These are phyloP conservation scores for Torulaspora franciscae DNA, from an alignment of 805 yeast species.

Conservation along the genomic window DNA sequence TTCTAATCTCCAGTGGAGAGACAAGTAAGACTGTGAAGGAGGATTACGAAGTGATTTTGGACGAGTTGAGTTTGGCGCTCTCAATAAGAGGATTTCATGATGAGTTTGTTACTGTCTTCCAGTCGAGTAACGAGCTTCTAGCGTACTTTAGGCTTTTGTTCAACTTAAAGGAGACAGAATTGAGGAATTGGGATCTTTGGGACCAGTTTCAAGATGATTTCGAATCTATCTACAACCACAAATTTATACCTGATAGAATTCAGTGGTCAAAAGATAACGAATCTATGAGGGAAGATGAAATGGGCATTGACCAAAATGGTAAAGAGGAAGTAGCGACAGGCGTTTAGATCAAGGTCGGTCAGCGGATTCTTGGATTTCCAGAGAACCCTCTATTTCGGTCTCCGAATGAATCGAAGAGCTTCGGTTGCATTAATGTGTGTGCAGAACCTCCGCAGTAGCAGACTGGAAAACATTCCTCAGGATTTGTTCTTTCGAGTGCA, in stretches of 20 bases:
- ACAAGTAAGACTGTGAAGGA: constrained; percentile 12
- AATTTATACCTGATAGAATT: constrained; percentile 20
- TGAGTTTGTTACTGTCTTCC: constrained; percentile 29
- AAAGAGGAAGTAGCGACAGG: not conserved
- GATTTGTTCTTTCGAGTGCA: no score
- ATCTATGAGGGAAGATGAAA: not conserved
- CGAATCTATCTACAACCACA: constrained; percentile 19
- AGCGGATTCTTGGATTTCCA: no score
- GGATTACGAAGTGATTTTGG: constrained; percentile 25
- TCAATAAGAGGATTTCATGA: constrained; percentile 23
- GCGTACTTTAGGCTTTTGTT: constrained; percentile 26
- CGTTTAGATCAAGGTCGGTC: no score
- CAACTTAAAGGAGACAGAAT: constrained; percentile 21
- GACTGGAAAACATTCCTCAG: no score
- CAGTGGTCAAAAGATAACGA: constrained; percentile 16
- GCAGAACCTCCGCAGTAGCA: no score
- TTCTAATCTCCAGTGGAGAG: constrained; percentile 1
- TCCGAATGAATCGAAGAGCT: no score
- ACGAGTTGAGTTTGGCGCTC: constrained; percentile 28
- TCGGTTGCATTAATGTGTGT: no score
- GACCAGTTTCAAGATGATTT: constrained; percentile 25
- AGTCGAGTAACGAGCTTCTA: constrained; percentile 27
- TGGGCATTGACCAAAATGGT: not conserved
- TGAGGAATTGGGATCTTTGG: constrained; percentile 23
- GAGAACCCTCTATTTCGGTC: no score